These are phyloP conservation scores for Acacia melanoxylon DNA, from an alignment of 306 rosid genomes.

Conservation along the genomic window DNA sequence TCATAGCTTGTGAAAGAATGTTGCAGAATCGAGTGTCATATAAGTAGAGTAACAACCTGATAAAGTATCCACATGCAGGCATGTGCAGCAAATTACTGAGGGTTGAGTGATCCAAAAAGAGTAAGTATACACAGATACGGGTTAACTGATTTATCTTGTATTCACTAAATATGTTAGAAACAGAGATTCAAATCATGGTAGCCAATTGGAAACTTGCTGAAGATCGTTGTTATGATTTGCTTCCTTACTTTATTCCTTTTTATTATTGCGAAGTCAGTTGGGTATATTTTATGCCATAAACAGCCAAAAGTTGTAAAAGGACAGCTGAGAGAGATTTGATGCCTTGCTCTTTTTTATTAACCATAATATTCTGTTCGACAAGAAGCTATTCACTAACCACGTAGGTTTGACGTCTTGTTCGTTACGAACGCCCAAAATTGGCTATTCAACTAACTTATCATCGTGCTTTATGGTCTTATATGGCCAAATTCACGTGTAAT, in stretches of 20 bases:
- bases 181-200: background rate
- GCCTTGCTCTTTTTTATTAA: constrained; percentile 32
- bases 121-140: background rate
- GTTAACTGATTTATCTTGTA: background rate
- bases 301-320: background rate
- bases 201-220: constrained; percentile 30
- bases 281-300: constrained; percentile 33
- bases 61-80: background rate
- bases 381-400: background rate
- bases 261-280: constrained; percentile 40
- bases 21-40: background rate
- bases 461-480: background rate
- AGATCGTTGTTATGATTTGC: constrained; percentile 19
- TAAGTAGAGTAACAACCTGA: background rate
- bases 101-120: background rate
- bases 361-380: background rate
- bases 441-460: background rate
- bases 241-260: constrained; percentile 45
- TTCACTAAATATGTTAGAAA: constrained; percentile 23
- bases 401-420: background rate
- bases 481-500: too few relatives aligned
- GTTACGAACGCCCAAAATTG: background rate
- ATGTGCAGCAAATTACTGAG: background rate
- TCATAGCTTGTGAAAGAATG: background rate
- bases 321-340: constrained; percentile 26